A percentile compares a stretch with the other conserved stretches of the same genome.
These are phyloP conservation scores for Papilionanthe hybrid DNA, from an alignment of 116 monocot genomes.

Conservation along the genomic window DNA sequence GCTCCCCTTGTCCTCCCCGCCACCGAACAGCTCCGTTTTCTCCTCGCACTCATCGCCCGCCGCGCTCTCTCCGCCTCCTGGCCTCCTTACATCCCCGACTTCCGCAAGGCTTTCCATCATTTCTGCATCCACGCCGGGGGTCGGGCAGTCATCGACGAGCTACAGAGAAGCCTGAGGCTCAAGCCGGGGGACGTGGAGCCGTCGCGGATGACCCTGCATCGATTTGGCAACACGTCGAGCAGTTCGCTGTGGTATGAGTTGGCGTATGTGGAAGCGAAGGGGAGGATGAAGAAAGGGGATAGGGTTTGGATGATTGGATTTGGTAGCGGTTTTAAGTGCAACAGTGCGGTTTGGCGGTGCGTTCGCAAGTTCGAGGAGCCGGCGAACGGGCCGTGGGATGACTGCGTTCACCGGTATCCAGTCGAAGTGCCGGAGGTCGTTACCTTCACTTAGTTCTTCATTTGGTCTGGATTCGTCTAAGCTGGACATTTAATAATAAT, in stretches of 20 bases:
- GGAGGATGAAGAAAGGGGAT: too few relatives aligned
- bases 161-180: conserved; percentile 21
- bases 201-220: conserved; percentile 40
- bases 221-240: conserved; percentile 49
- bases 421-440: conserved; percentile 16
- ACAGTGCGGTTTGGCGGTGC: too few relatives aligned
- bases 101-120: conserved; percentile 44
- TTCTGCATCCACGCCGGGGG: conserved; percentile 53
- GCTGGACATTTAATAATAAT: not conserved
- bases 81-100: conserved; percentile 48
- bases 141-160: conserved; percentile 22
- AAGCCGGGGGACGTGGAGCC: conserved; percentile 31
- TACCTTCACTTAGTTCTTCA: not conserved
- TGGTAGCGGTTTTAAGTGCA: too few relatives aligned
- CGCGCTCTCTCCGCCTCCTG: conserved; percentile 14
- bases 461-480: not conserved
- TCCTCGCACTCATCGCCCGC: conserved; percentile 22
- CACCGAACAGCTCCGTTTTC: conserved; percentile 32
- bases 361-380: not conserved
- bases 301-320: too few relatives aligned
- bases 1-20: conserved; percentile 21
- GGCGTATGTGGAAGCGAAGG: too few relatives aligned
- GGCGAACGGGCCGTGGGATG: conserved; percentile 22
- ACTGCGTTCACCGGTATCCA: conserved; percentile 22
- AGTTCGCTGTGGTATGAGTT: conserved; percentile 46